Base-by-base conservation (phyloP, 345 rosid genomes). In the Xanthoceras sorbifolium region DNA sequence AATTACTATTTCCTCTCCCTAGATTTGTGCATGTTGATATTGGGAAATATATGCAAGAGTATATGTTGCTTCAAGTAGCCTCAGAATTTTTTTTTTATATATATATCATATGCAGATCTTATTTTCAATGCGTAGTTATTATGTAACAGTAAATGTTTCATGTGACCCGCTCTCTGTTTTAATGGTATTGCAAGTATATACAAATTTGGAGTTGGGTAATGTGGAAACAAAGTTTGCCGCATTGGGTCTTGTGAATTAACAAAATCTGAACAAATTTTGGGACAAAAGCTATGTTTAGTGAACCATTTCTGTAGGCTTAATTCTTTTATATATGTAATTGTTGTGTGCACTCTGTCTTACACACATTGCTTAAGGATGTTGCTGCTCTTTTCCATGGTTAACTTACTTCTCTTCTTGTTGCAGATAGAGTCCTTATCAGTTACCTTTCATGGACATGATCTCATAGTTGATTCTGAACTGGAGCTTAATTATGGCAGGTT, bases 401-500 rank as follows among this genome's bases (percentile, higher is more conserved):
- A n/a, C 4, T 26, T 44, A n/a, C 3, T 17, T 79, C 31, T 36
- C 9, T 42, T 15, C 8, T 77, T 40, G 31, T 82, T 89, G 86
- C 98, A 97, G 99, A 94, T 97, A 38, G 99, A 92, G 79, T 94
- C 99, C 23, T 73, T 97, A 55, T 94, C 99, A 46, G 94, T 97
- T 25, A 97, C 99, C 59, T 97, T 97, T 71, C 99, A 97, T 57
- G 99, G 99, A 42, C 91, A 97, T 67, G 98, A 97, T 73, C 97
- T 97, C 61, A 90, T 97, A 57, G 96, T 97, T 65, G 99, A 97
- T 84, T 85, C 99, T 29, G 84, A 84, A 76, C 82, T 97, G 88
- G 99, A 94, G 90, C 98, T 97, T 75, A 97, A 97, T 74, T 97
- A 97, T 82, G 99, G 99, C 65, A 91, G 96, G 93, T 89, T 77